These are phyloP conservation scores for Hymenoscyphus fraxineus DNA, from an alignment of 2,329 filamentous ascomycete genomes.

Conservation along the genomic window DNA sequence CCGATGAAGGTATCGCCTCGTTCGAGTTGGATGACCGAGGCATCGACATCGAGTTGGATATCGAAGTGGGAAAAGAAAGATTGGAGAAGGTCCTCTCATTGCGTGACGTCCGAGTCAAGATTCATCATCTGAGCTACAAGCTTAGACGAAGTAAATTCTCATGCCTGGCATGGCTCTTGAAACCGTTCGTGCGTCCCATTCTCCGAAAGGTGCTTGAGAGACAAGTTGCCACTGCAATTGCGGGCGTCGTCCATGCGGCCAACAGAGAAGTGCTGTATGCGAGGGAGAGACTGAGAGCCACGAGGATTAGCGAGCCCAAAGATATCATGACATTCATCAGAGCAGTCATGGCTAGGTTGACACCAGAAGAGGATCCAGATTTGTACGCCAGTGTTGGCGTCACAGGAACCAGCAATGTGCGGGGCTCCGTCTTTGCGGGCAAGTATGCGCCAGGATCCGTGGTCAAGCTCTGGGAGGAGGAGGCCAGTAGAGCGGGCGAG, in stretches of 20 bases:
- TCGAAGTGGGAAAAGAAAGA: slow-evolving; percentile 75
- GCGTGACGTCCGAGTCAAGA: slow-evolving; percentile 69
- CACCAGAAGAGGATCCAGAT: slow-evolving; percentile 70
- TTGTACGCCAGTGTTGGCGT: slow-evolving; percentile 71
- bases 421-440: slow-evolving; percentile 68
- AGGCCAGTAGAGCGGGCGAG: slow-evolving; percentile 67
- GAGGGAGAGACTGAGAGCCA: slow-evolving; percentile 79
- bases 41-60: slow-evolving; percentile 78
- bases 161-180: slow-evolving; percentile 76
- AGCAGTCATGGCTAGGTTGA: slow-evolving; percentile 73
- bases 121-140: slow-evolving; percentile 82
- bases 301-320: slow-evolving; percentile 74
- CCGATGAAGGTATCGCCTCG: slow-evolving; percentile 79
- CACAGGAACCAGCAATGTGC: slow-evolving; percentile 49
- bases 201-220: slow-evolving; percentile 75
- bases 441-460: slow-evolving; percentile 87
- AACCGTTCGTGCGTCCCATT: slow-evolving; percentile 77
- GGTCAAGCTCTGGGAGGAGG: slow-evolving; percentile 84
- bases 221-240: slow-evolving; percentile 69
- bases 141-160: slow-evolving; percentile 72
- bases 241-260: slow-evolving; percentile 63
- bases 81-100: slow-evolving; percentile 80
- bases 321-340: slow-evolving; percentile 79
- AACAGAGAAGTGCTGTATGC: slow-evolving; percentile 88
- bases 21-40: slow-evolving; percentile 84